phyloP scores from a whole-genome alignment of 2,329 filamentous ascomycete species.

The Ceratocystis albifundus region DNA sequence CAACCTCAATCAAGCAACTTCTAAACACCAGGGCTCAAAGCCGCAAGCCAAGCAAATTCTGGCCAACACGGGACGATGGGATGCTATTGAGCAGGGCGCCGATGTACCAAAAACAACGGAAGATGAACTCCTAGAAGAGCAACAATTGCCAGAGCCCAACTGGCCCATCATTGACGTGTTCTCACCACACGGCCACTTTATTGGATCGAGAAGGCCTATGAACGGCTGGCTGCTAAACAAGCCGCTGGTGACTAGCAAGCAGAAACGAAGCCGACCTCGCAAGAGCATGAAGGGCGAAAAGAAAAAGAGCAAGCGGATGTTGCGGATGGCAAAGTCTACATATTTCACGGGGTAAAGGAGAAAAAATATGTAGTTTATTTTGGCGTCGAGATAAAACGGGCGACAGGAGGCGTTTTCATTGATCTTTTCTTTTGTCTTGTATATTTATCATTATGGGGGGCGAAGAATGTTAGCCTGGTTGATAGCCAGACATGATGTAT shows the following conservation, averaged over 20 bases:
- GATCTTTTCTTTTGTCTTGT: background rate
- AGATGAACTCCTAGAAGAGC: background rate
- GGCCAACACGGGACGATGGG: conserved; percentile 21
- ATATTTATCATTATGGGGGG: background rate
- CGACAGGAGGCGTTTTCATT: background rate
- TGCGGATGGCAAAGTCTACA: conserved; percentile 17
- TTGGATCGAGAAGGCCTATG: conserved; percentile 56
- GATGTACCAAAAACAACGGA: conserved; percentile 3
- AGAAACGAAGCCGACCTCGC: conserved; percentile 47
- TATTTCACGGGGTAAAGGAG: conserved; percentile 15
- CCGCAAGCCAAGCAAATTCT: conserved; percentile 19
- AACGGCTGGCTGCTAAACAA: conserved; percentile 57
- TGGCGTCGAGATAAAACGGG: background rate
- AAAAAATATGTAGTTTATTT: background rate
- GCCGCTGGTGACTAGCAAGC: conserved; percentile 37
- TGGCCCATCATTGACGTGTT: conserved; percentile 75
- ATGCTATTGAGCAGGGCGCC: conserved; percentile 22
- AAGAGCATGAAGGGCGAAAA: conserved; percentile 57
- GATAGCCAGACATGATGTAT: background rate
- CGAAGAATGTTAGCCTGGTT: background rate
- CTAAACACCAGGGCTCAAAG: conserved; percentile 3
- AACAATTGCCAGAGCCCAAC: conserved; percentile 16
- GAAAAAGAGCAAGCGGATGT: conserved; percentile 38
- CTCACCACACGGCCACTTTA: conserved; percentile 69
- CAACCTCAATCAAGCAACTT: conserved; percentile 24